Conservation (phyloP, 78 protist genomes). For the Chrysochromulina tobinii region DNA sequence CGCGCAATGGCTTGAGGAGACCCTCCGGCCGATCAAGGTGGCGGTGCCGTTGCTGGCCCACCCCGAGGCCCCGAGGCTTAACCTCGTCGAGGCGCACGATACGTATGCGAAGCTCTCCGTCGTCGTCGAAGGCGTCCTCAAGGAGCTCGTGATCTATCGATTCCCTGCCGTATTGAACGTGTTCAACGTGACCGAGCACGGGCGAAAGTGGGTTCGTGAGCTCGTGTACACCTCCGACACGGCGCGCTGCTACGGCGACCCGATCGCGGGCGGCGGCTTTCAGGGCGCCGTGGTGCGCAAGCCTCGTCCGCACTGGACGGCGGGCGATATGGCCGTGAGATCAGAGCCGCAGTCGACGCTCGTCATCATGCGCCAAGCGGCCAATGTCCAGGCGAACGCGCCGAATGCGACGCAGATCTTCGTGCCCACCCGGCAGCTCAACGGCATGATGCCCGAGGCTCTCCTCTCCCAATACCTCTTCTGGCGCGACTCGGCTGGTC, state of each 20-base stretch:
- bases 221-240: slow-evolving; percentile 48
- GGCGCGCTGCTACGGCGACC: background rate
- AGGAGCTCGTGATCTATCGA: slow-evolving; percentile 22
- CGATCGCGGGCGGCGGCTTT: background rate
- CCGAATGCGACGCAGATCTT: background rate
- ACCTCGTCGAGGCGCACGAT: background rate
- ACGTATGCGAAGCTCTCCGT: background rate
- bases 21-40: background rate
- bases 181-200: slow-evolving; percentile 44
- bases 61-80: background rate
- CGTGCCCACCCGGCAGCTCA: slow-evolving; percentile 40
- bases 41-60: background rate
- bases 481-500: slow-evolving; percentile 34
- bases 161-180: slow-evolving; percentile 20
- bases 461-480: slow-evolving; percentile 4
- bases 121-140: background rate
- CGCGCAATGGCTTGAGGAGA: background rate
- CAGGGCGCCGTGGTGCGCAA: background rate
- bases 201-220: slow-evolving; percentile 48
- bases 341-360: background rate
- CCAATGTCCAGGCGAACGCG: background rate
- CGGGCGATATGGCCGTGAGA: background rate
- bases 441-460: slow-evolving; percentile 48
- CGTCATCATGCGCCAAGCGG: background rate
- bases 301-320: background rate